Evolutionary conservation across 2,329 filamentous ascomycete genomes (phyloP).

Genomic region (Drechslera avenae): DNA sequence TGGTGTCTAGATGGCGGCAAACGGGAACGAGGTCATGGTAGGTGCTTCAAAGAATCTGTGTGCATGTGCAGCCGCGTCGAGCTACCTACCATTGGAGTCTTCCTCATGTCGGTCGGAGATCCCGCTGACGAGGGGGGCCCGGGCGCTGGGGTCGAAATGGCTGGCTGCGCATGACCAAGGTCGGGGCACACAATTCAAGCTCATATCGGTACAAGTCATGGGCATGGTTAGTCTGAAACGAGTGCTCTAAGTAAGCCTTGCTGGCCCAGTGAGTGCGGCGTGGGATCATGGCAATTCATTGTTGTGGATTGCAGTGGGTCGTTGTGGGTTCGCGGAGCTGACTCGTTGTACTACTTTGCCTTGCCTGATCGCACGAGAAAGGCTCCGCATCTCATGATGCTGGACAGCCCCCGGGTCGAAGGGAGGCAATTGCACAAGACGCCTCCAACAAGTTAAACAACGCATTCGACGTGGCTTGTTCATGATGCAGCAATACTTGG

Average conservation of each 20-base stretch:
- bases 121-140: neutral
- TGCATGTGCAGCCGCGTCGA: constrained; percentile 1
- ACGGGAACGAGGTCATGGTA: constrained; percentile 8
- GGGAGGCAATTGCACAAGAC: constrained; percentile 4
- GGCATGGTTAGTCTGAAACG: neutral
- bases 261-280: neutral
- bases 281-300: neutral
- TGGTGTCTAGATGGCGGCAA: constrained; percentile 7
- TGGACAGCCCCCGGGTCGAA: neutral
- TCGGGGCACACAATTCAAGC: neutral
- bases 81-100: neutral
- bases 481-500: constrained; percentile 1
- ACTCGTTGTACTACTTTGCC: neutral
- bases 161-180: constrained; percentile 3
- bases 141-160: neutral
- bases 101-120: constrained; percentile 2
- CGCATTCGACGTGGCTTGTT: constrained; percentile 1
- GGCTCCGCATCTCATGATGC: constrained; percentile 5
- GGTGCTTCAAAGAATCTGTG: constrained; percentile 3
- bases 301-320: neutral
- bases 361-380: constrained; percentile 1
- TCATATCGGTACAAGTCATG: neutral
- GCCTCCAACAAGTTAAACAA: neutral
- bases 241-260: neutral
- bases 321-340: neutral